phyloP scores from a whole-genome alignment of 257 asterid genomes.

The Mitragyna speciosa region DNA sequence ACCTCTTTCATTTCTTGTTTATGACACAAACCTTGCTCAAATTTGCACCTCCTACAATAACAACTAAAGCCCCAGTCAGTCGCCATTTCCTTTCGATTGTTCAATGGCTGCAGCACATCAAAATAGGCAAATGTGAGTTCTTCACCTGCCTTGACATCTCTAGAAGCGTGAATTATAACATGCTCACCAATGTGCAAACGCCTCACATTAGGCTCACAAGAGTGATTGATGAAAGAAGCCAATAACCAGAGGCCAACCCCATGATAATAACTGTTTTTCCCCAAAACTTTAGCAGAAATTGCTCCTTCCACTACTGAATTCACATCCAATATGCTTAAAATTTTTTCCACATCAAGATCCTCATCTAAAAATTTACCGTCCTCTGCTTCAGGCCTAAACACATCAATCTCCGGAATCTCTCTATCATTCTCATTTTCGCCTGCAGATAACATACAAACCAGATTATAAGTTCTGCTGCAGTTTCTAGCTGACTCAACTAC shows the following conservation, averaged over 20 bases:
- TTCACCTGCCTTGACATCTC: conserved; percentile 77
- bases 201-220: conserved; percentile 83
- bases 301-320: conserved; percentile 71
- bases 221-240: conserved; percentile 74
- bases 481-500: conserved; percentile 44
- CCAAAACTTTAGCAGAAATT: conserved; percentile 55
- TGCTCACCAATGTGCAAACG: conserved; percentile 78
- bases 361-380: conserved; percentile 14
- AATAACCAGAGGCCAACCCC: conserved; percentile 76
- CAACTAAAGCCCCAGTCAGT: conserved; percentile 72
- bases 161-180: conserved; percentile 59
- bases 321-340: conserved; percentile 61
- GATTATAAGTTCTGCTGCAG: conserved; percentile 27
- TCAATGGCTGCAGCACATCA: conserved; percentile 52
- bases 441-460: conserved; percentile 50
- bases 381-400: conserved; percentile 49
- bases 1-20: conserved; percentile 63
- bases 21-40: conserved; percentile 41
- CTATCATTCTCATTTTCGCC: conserved; percentile 51
- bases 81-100: conserved; percentile 48
- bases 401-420: conserved; percentile 47
- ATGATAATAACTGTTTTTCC: conserved; percentile 58
- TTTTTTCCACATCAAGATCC: conserved; percentile 42
- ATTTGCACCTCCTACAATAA: conserved; percentile 58
- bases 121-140: conserved; percentile 73